Evolutionary conservation across 1,284 basidiomycete genomes (phyloP).

Genomic region (Tilletia caries): DNA sequence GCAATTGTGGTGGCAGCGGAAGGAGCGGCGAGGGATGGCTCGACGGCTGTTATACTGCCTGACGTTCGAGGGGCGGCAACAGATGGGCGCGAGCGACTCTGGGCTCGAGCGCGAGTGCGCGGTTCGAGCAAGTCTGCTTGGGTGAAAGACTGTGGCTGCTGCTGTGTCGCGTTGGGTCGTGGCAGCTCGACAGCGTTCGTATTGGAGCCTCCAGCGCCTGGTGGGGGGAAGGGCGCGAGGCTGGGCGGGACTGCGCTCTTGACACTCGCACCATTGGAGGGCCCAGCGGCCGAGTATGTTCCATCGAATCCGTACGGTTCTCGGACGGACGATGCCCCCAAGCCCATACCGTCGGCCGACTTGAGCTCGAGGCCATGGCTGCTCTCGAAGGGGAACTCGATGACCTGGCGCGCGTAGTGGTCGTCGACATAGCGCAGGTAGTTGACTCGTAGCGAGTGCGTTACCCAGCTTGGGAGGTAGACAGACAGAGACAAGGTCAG

Average conservation of each 20-base stretch:
- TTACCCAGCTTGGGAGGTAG: constrained; percentile 24
- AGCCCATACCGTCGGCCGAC: neutral
- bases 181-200: too few relatives aligned
- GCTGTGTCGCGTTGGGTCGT: too few relatives aligned
- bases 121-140: neutral
- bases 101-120: neutral
- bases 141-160: neutral
- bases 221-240: too few relatives aligned
- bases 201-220: too few relatives aligned
- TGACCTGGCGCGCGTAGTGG: constrained; percentile 36
- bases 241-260: too few relatives aligned
- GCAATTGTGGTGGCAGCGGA: neutral
- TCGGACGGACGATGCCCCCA: too few relatives aligned
- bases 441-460: constrained; percentile 39
- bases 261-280: too few relatives aligned
- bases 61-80: neutral
- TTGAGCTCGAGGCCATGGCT: constrained; percentile 7
- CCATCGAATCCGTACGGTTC: too few relatives aligned
- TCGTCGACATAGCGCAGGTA: constrained; percentile 45
- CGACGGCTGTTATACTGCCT: neutral
- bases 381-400: constrained; percentile 31
- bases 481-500: neutral
- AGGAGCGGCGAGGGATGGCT: neutral
- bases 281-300: too few relatives aligned
- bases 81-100: neutral